Base-by-base conservation (phyloP, 331 rosid genomes). In the Phaseolus coccineus region DNA sequence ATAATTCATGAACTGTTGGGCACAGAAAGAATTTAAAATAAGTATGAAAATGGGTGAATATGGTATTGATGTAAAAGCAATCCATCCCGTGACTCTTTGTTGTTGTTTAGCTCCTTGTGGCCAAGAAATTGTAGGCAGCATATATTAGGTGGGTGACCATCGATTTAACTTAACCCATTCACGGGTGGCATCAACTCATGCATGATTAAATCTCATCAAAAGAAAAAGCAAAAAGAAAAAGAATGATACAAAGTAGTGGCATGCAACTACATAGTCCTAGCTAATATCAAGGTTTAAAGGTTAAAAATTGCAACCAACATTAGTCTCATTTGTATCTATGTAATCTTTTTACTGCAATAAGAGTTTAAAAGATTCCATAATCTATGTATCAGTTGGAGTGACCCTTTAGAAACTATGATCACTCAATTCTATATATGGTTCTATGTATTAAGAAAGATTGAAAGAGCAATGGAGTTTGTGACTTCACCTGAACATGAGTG, bases 31-130 rank as follows among this genome's bases (percentile, higher is more conserved):
- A 53, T 75, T 69, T 19, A 63, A 13, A 81, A 51, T 0, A 40
- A 64, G 55, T 76, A 70, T 37, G 44, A 33, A 80, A 52, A 24
- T 39, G 61, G 68, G 48, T 77, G 83, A 67, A 35, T 53, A 68
- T 80, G 67, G 73, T 47, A 48, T 53, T 74, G 79, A 77, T 74
- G 88, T 51, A 28, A 88, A 77, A 74, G 86, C 52, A 62, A 51
- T 27, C 13, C 5, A 69, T 77, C 89, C 58, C 94, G 96, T 92
- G 97, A 92, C 88, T 89, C 87, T 89, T 68, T 37, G 16, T 90
- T 92, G 94, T 87, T 86, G 85, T 80, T 74, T 90, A 68, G 93
- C 85, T 71, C 77, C 73, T 48, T 59, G 87, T 84, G 95, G 90
- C 85, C 90, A 77, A 67, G 56, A 81, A 84, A 84, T 30, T 71